Evolutionary conservation across 2,329 filamentous ascomycete genomes (phyloP).

Genomic region (Alternaria sp.): DNA sequence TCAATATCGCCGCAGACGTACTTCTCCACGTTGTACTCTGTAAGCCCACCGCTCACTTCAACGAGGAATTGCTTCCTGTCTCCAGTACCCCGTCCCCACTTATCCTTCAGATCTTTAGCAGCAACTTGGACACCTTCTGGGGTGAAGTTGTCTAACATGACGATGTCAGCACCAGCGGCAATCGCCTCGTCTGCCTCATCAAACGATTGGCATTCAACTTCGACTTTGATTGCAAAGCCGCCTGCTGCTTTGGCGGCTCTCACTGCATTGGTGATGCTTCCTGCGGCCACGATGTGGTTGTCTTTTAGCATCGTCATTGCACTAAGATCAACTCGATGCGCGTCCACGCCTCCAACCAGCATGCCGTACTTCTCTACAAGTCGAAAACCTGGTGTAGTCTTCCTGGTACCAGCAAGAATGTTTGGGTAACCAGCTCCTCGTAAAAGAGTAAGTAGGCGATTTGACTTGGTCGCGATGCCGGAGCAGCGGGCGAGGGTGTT

Average conservation of each 20-base stretch:
- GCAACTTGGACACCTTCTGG: constrained; percentile 78
- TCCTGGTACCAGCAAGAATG: constrained; percentile 89
- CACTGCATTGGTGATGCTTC: constrained; percentile 85
- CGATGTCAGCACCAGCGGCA: constrained; percentile 85
- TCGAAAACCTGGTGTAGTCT: constrained; percentile 95
- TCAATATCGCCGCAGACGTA: constrained; percentile 89
- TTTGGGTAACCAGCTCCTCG: constrained; percentile 75
- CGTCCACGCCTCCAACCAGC: constrained; percentile 89
- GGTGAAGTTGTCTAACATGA: constrained; percentile 97
- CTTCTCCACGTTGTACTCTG: constrained; percentile 77
- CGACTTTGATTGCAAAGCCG: constrained; percentile 91
- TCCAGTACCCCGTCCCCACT: constrained; percentile 72
- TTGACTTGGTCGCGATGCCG: constrained; percentile 76
- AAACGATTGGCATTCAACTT: constrained; percentile 92
- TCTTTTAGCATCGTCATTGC: constrained; percentile 99
- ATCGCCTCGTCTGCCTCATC: constrained; percentile 91
- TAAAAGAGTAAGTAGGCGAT: constrained; percentile 59
- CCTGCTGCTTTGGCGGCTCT: constrained; percentile 80
- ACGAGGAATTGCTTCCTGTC: constrained; percentile 72
- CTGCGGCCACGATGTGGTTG: constrained; percentile 93
- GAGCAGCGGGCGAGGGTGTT: constrained; percentile 92
- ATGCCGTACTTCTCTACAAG: constrained; percentile 98
- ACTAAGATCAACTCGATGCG: constrained; percentile 84
- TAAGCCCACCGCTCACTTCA: constrained; percentile 92
- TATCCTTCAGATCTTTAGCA: constrained; percentile 76